phyloP scores from a whole-genome alignment of 805 yeast species.

The Starmerella stigmatis region DNA sequence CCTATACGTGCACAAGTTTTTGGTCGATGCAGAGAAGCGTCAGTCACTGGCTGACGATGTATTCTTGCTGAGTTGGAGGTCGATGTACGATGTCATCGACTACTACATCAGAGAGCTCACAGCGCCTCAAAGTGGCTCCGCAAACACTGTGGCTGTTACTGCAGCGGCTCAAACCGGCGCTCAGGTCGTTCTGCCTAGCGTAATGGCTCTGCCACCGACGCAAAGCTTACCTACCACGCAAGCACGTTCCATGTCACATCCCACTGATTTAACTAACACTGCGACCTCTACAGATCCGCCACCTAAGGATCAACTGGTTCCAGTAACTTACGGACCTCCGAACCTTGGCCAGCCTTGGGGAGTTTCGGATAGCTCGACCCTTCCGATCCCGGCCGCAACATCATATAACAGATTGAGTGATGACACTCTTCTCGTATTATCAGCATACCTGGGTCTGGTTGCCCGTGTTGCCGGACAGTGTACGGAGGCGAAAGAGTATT shows the following conservation, averaged over 20 bases:
- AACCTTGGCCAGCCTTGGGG: not conserved
- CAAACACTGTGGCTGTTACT: not conserved
- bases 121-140: slow-evolving; percentile 1
- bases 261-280: too few species aligned
- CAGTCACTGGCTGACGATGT: slow-evolving; percentile 32
- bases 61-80: slow-evolving; percentile 32
- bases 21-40: slow-evolving; percentile 31
- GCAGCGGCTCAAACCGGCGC: not conserved
- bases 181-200: not conserved
- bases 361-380: not conserved
- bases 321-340: not conserved
- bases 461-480: slow-evolving; percentile 42
- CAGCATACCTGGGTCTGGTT: slow-evolving; percentile 62
- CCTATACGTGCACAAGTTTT: slow-evolving; percentile 40
- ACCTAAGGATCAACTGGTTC: not conserved
- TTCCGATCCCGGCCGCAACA: not conserved
- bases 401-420: slow-evolving; percentile 32
- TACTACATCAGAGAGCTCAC: slow-evolving; percentile 15
- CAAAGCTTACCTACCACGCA: not conserved
- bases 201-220: not conserved
- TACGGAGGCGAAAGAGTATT: slow-evolving; percentile 24
- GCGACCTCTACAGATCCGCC: not conserved
- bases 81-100: slow-evolving; percentile 16
- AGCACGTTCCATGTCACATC: too few species aligned
- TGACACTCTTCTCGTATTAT: slow-evolving; percentile 63